Evolutionary conservation across 2,329 filamentous ascomycete genomes (phyloP).

Genomic region (Amesomyces nigricolor): DNA sequence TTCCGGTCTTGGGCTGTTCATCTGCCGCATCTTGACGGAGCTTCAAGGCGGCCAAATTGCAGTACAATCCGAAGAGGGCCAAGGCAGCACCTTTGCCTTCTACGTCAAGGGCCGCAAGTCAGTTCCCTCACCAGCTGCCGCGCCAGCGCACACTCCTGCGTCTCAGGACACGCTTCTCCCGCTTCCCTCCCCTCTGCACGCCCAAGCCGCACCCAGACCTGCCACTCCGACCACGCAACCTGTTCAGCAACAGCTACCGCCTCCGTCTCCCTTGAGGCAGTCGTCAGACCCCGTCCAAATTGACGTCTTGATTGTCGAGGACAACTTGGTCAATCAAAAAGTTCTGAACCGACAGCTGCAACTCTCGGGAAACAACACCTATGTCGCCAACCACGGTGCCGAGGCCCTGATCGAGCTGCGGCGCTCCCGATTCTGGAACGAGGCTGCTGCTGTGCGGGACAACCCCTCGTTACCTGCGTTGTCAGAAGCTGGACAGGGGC

Average conservation of each 20-base stretch:
- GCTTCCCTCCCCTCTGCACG: background rate
- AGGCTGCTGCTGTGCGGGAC: background rate
- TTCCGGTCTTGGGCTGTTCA: conserved; percentile 71
- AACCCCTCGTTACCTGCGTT: background rate
- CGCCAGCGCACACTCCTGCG: conserved; percentile 3
- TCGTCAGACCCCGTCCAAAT: conserved; percentile 31
- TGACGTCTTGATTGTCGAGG: conserved; percentile 61
- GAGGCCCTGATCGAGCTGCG: conserved; percentile 56
- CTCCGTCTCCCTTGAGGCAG: conserved; percentile 13
- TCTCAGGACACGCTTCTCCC: background rate
- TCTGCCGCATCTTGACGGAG: conserved; percentile 69
- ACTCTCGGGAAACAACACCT: conserved; percentile 55
- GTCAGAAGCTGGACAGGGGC: background rate
- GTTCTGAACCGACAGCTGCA: conserved; percentile 57
- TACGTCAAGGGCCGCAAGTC: conserved; percentile 62
- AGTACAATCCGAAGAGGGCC: conserved; percentile 59
- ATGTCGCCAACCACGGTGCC: conserved; percentile 59
- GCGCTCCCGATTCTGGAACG: conserved; percentile 50
- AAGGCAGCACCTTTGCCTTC: conserved; percentile 71
- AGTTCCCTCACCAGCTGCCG: conserved; percentile 14
- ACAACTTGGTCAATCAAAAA: conserved; percentile 62
- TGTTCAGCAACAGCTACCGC: background rate
- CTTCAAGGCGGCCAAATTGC: conserved; percentile 74
- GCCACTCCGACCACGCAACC: background rate
- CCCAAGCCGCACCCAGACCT: background rate